Evolutionary conservation across 768 basidiomycete genomes (phyloP).

Genomic region (Rhodosporidiobolus sp.): DNA sequence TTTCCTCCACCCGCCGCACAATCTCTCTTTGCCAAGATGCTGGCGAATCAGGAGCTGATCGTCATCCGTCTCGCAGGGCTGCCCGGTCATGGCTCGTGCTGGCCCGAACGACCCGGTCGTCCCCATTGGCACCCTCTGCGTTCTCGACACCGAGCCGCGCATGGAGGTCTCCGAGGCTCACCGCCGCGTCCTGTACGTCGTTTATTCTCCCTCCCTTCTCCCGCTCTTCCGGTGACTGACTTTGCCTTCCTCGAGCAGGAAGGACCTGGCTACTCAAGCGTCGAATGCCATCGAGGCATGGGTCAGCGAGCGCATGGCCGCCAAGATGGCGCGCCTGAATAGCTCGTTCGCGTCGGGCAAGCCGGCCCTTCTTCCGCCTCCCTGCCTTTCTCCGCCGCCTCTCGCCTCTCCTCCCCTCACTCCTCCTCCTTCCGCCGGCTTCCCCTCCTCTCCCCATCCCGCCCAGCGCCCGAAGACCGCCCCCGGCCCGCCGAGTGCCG

Average conservation of each 20-base stretch:
- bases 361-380: not conserved
- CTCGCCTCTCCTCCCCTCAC: not conserved
- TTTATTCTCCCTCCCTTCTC: not conserved
- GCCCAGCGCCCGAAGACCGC: constrained; percentile 4
- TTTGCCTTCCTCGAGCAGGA: not conserved
- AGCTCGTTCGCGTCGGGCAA: not conserved
- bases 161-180: constrained; percentile 37
- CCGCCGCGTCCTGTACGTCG: constrained; percentile 35
- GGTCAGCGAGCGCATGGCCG: constrained; percentile 28
- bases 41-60: too few relatives aligned
- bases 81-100: constrained; percentile 33
- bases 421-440: constrained; percentile 5
- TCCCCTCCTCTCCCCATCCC: not conserved
- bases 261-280: constrained; percentile 36
- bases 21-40: not conserved
- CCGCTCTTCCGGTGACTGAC: not conserved
- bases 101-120: constrained; percentile 28
- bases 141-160: constrained; percentile 41
- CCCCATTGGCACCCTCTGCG: constrained; percentile 42
- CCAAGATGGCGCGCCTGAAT: constrained; percentile 33
- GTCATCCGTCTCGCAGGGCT: constrained; percentile 3
- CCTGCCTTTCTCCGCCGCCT: not conserved
- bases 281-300: constrained; percentile 43
- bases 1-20: not conserved
- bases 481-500: not conserved